Percentiles rank a stretch among this genome's conserved stretches.
Evolutionary conservation across 2,329 filamentous ascomycete genomes (phyloP).

Genomic region (Colletotrichum lini): DNA sequence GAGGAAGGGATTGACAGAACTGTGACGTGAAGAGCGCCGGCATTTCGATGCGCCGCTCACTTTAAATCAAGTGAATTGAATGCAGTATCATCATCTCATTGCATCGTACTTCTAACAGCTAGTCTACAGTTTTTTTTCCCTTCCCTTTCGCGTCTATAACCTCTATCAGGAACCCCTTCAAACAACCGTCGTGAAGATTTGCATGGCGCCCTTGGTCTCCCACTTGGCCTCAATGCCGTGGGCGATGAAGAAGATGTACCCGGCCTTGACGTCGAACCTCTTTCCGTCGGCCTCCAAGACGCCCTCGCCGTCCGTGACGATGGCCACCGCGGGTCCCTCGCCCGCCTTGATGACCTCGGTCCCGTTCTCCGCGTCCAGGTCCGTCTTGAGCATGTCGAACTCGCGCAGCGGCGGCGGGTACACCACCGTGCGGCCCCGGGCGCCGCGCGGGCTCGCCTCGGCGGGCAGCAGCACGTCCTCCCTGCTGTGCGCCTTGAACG

Average conservation of each 20-base stretch:
- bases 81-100: conserved; percentile 11
- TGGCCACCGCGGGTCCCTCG: conserved; percentile 73
- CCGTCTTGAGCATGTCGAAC: conserved; percentile 77
- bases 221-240: conserved; percentile 59
- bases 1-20: too few species aligned
- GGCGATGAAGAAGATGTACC: conserved; percentile 77
- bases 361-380: conserved; percentile 70
- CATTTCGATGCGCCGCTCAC: too few species aligned
- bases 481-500: conserved; percentile 73
- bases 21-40: too few species aligned
- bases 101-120: not conserved
- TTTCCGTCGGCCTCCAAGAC: conserved; percentile 68
- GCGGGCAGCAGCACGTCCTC: conserved; percentile 68
- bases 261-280: conserved; percentile 69
- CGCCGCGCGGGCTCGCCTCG: conserved; percentile 56
- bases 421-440: conserved; percentile 72
- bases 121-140: not conserved
- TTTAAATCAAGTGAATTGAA: not conserved
- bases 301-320: conserved; percentile 73
- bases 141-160: too few species aligned
- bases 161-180: not conserved
- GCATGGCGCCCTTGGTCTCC: conserved; percentile 51
- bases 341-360: conserved; percentile 69
- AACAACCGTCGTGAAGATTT: conserved; percentile 55
- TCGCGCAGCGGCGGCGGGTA: conserved; percentile 79